Conservation (phyloP, 495 filamentous ascomycete species). For the Beverwykella pulmonaria region DNA sequence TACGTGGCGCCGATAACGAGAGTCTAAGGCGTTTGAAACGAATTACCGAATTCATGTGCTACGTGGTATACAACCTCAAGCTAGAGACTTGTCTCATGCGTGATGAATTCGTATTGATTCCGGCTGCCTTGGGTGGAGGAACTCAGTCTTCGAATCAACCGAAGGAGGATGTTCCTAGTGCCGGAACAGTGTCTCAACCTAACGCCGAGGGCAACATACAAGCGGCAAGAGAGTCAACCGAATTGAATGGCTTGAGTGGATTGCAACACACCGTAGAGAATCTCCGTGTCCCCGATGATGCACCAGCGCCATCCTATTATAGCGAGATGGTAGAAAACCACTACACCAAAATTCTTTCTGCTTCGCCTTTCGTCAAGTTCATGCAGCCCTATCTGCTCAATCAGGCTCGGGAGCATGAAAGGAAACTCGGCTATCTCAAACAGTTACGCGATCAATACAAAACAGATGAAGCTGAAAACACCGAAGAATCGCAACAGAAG, state of each 20-base stretch:
- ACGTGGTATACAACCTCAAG: conserved; percentile 96
- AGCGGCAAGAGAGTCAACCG: neutral
- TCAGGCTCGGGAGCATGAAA: conserved; percentile 87
- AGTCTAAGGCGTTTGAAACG: conserved; percentile 79
- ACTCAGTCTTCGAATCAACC: conserved; percentile 22
- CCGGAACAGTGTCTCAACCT: neutral
- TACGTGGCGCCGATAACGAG: conserved; percentile 76
- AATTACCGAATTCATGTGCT: conserved; percentile 98
- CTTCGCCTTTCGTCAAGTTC: conserved; percentile 95
- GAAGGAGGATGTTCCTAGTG: conserved; percentile 7
- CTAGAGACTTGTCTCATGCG: conserved; percentile 95
- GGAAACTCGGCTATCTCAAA: conserved; percentile 76
- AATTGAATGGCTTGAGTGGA: neutral
- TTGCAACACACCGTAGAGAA: neutral
- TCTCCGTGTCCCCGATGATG: conserved; percentile 71
- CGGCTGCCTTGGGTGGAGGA: conserved; percentile 58
- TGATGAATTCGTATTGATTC: conserved; percentile 90
- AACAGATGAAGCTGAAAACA: conserved; percentile 33
- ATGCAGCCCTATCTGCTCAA: conserved; percentile 90
- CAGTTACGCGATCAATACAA: conserved; percentile 76
- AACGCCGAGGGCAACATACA: neutral
- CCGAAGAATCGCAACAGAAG: conserved; percentile 59
- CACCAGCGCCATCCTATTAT: conserved; percentile 90
- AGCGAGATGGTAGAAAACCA: conserved; percentile 92
- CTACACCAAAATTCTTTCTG: conserved; percentile 88